These are phyloP conservation scores for Hibiscus trionum DNA, from an alignment of 345 rosid species.

Conservation along the genomic window DNA sequence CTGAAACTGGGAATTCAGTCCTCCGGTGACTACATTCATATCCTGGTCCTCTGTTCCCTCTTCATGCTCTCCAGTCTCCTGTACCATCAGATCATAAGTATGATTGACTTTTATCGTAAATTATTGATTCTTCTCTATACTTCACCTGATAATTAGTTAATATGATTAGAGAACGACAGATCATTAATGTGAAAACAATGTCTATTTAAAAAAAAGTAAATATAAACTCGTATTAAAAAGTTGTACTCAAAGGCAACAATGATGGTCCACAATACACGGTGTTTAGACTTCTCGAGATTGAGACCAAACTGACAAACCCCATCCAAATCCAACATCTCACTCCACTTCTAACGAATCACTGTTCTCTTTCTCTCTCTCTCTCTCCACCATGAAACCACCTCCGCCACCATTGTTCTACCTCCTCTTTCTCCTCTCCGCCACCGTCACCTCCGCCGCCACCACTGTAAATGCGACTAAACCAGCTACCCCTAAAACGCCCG, in stretches of 20 bases:
- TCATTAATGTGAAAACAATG: neutral
- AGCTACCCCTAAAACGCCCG: neutral
- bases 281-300: neutral
- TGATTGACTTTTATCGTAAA: too few species aligned
- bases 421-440: slow-evolving; percentile 23
- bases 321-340: slow-evolving; percentile 9
- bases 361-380: slow-evolving; percentile 8
- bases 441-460: slow-evolving; percentile 9
- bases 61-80: neutral
- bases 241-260: neutral
- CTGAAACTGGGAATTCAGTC: neutral
- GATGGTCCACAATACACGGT: neutral
- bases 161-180: neutral
- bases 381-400: slow-evolving; percentile 36
- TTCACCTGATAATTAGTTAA: neutral
- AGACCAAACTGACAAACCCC: neutral
- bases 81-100: neutral
- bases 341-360: slow-evolving; percentile 5
- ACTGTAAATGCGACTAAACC: slow-evolving; percentile 17
- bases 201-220: neutral
- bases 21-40: neutral
- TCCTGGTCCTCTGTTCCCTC: neutral
- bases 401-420: slow-evolving; percentile 17
- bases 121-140: neutral
- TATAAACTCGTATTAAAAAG: neutral